Evolutionary conservation across 2,329 filamentous ascomycete species (phyloP), one percentile per base, ranked within the genome.

Genomic region (Teratosphaeriaceae sp.): DNA sequence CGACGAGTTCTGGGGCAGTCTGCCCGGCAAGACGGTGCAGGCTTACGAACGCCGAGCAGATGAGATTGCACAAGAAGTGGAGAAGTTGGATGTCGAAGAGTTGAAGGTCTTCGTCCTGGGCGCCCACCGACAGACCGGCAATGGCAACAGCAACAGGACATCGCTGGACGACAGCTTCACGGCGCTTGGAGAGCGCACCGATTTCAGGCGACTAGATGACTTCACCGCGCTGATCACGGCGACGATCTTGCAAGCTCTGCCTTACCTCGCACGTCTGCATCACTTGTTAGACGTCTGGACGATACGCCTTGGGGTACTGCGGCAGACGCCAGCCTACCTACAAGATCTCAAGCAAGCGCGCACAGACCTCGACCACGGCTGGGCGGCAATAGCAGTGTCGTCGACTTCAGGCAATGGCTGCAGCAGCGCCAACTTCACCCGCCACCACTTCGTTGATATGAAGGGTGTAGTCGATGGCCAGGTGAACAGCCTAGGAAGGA

Each of bases 171-270:
- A 53, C 43, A 51, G 48, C 26, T 45, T 55, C 24, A 47, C 45
- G 37, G 41, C 39, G 7, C 51, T 48, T 34, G 48, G 46, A 23
- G 47, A 45, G 12, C 30, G 39, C 22, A 46, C 46, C 2, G 54
- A 58, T 35, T 30, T 61, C 34, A 54, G 42, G 65, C 53, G 50
- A 47, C 79, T 97, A 72, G 88, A 92, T 55, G 92, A 97, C 63
- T 80, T 95, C 56, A 89, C 88, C 7, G 87, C 90, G 19, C 76
- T 97, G 36, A 78, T 97, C 44, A 96, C 92, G 1, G 86, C 89
- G 21, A 94, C 90, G 24, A 85, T 95, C 15, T 68, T 98, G n/a
- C 86, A 92, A 59, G 80, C 88, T 3, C 73, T 98, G 16, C 92
- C 92, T 1, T 82, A 85, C 46, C 68, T 96, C 31, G 84, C 87